These are phyloP conservation scores for Talaromyces funiculosus DNA, from an alignment of 2,329 filamentous ascomycete species.

Conservation along the genomic window DNA sequence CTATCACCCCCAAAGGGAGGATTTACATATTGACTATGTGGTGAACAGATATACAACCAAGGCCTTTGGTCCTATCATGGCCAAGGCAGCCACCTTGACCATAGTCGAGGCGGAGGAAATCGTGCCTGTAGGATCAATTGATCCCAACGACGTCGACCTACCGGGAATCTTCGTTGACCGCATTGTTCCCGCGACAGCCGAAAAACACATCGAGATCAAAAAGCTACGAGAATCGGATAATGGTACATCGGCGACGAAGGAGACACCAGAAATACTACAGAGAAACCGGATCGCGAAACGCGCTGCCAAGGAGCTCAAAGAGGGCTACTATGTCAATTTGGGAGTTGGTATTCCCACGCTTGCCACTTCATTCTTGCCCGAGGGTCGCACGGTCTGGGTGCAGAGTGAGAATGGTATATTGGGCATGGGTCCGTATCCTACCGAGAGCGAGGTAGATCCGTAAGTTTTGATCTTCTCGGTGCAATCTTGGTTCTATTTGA, in stretches of 20 bases:
- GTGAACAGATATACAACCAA: constrained; percentile 58
- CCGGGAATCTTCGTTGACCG: constrained; percentile 89
- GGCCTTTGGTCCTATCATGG: constrained; percentile 70
- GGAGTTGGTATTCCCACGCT: constrained; percentile 94
- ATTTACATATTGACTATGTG: neutral
- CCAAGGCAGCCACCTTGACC: constrained; percentile 78
- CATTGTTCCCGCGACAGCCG: constrained; percentile 71
- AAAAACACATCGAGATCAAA: constrained; percentile 81
- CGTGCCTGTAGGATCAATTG: constrained; percentile 80
- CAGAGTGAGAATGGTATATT: constrained; percentile 79
- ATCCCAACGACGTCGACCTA: constrained; percentile 76
- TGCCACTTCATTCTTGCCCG: constrained; percentile 73
- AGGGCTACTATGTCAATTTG: constrained; percentile 86
- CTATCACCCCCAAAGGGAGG: too few relatives aligned
- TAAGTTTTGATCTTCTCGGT: neutral
- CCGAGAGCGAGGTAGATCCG: constrained; percentile 70
- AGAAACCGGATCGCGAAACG: constrained; percentile 76
- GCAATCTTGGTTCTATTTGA: neutral
- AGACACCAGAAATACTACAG: constrained; percentile 58
- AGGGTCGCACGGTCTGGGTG: constrained; percentile 71
- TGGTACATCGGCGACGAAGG: constrained; percentile 62
- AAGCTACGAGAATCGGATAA: constrained; percentile 73
- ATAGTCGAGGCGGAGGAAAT: constrained; percentile 92
- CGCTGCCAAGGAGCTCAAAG: constrained; percentile 73
- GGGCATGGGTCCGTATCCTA: constrained; percentile 65